Evolutionary conservation across 768 basidiomycete species (phyloP).

Genomic region (Leccinellum albellum): DNA sequence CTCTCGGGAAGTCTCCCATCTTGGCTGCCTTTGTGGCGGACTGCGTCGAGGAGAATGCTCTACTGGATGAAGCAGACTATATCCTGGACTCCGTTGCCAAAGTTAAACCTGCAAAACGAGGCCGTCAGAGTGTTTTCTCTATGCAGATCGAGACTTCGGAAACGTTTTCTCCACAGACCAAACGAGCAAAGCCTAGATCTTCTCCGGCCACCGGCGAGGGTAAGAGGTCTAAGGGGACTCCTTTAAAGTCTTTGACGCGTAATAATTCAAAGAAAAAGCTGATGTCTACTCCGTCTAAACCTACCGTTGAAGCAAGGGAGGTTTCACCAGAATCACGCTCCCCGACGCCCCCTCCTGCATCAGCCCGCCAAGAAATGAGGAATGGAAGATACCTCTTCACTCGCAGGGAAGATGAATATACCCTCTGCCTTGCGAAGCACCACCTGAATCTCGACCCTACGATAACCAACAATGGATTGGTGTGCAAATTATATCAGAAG

Average conservation of each 20-base stretch:
- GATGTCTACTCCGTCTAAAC: background rate
- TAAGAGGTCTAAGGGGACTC: constrained; percentile 2
- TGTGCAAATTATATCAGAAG: constrained; percentile 41
- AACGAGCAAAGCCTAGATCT: constrained; percentile 2
- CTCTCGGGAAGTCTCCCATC: constrained; percentile 44
- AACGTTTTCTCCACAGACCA: constrained; percentile 1
- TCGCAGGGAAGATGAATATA: constrained; percentile 48
- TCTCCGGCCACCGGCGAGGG: constrained; percentile 2
- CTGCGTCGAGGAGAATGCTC: constrained; percentile 39
- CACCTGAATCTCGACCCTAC: constrained; percentile 47
- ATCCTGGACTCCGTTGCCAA: constrained; percentile 33
- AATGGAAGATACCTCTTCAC: constrained; percentile 45
- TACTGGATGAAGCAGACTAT: constrained; percentile 48
- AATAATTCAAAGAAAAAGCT: constrained; percentile 8
- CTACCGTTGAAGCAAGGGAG: background rate
- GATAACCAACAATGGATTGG: constrained; percentile 37
- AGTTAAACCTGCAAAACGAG: constrained; percentile 22
- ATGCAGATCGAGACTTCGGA: constrained; percentile 11
- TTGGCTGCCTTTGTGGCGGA: constrained; percentile 50
- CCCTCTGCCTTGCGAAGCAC: constrained; percentile 40
- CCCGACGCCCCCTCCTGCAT: constrained; percentile 45
- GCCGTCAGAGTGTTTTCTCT: constrained; percentile 18
- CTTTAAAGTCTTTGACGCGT: constrained; percentile 2
- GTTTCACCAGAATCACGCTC: constrained; percentile 23
- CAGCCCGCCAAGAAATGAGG: constrained; percentile 25